Conservation (phyloP, 768 basidiomycete genomes). For the Calocybe cyanea region DNA sequence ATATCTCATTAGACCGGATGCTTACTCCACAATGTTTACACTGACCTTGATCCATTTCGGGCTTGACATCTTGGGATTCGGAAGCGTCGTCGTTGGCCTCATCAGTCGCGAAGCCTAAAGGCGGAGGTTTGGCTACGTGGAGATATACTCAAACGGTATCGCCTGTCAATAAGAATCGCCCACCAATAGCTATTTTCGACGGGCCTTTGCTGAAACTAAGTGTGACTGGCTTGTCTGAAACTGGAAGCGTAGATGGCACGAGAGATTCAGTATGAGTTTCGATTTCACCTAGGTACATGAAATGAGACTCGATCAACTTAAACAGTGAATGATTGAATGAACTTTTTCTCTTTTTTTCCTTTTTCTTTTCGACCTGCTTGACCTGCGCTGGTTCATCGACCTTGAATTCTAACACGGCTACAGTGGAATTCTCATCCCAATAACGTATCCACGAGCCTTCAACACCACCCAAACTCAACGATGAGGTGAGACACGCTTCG, state of each 20-base stretch:
- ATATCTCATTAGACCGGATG: background rate
- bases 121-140: constrained; percentile 32
- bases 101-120: constrained; percentile 67
- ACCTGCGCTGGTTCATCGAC: constrained; percentile 56
- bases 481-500: constrained; percentile 70
- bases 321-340: constrained; percentile 34
- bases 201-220: constrained; percentile 65
- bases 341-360: constrained; percentile 62
- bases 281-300: constrained; percentile 12
- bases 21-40: constrained; percentile 6
- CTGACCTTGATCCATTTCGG: constrained; percentile 52
- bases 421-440: constrained; percentile 86
- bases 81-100: constrained; percentile 45
- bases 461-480: constrained; percentile 63
- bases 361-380: constrained; percentile 31
- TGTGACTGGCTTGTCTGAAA: constrained; percentile 80
- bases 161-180: background rate
- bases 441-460: constrained; percentile 80
- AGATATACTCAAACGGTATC: constrained; percentile 8
- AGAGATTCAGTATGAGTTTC: constrained; percentile 34
- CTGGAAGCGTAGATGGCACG: constrained; percentile 64
- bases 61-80: constrained; percentile 34
- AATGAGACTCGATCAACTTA: background rate
- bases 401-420: constrained; percentile 74
- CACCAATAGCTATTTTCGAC: constrained; percentile 28